Conservation (phyloP, 108 stramenopile species). For the Epithemia pelagica region DNA sequence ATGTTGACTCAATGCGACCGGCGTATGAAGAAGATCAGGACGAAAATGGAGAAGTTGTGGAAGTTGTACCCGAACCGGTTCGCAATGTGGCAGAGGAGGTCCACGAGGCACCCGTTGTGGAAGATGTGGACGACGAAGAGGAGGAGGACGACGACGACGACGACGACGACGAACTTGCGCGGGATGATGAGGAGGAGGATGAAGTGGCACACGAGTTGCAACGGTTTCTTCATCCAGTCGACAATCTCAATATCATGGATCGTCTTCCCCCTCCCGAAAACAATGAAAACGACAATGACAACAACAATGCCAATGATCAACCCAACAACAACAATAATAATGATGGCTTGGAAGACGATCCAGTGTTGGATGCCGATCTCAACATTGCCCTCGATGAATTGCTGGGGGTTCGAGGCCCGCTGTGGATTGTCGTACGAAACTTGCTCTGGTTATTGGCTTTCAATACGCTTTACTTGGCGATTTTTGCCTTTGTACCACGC, state of each 20-base stretch:
- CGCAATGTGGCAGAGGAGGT: constrained; percentile 3
- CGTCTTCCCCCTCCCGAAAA: too few species aligned
- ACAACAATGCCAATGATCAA: constrained; percentile 2
- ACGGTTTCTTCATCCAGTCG: background rate
- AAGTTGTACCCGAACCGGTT: background rate
- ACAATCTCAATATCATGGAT: too few species aligned
- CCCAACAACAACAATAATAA: background rate
- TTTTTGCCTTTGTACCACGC: constrained; percentile 83
- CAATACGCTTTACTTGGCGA: constrained; percentile 86
- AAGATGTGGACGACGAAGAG: constrained; percentile 14
- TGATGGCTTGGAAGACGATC: constrained; percentile 27
- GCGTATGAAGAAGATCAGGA: background rate
- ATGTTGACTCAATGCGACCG: background rate
- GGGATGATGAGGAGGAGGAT: constrained; percentile 6
- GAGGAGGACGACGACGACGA: constrained; percentile 39
- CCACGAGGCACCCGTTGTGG: too few species aligned
- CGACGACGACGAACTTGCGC: background rate
- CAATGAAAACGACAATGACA: background rate
- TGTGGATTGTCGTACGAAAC: constrained; percentile 73
- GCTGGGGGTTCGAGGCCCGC: constrained; percentile 88
- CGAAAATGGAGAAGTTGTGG: background rate
- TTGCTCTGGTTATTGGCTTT: constrained; percentile 85
- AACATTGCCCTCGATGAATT: constrained; percentile 89
- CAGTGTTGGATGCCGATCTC: constrained; percentile 69
- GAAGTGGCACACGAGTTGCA: background rate